These are phyloP conservation scores for Capsella rubella DNA, from an alignment of 441 rosid genomes.

Conservation along the genomic window DNA sequence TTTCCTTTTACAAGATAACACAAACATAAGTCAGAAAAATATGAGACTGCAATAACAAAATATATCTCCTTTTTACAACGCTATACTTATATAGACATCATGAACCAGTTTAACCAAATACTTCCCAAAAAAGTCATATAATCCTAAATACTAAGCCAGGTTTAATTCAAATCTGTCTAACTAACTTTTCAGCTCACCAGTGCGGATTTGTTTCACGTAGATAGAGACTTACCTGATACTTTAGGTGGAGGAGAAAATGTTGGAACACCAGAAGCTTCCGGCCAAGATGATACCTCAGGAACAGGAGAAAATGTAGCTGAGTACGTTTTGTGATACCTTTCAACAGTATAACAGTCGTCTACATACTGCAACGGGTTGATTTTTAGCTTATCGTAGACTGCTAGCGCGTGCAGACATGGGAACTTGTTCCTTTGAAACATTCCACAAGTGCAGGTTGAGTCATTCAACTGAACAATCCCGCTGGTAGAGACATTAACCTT, in stretches of 20 bases:
- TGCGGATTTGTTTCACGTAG: neutral
- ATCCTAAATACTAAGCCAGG: neutral
- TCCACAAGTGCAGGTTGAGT: neutral
- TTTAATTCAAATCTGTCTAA: neutral
- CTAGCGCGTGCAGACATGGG: neutral
- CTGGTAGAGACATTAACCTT: neutral
- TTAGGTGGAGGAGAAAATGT: neutral
- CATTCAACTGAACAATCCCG: neutral
- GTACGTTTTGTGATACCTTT: conserved; percentile 1
- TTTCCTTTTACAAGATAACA: neutral
- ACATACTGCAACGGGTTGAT: conserved; percentile 6
- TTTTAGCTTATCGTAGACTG: neutral
- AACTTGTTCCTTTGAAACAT: neutral
- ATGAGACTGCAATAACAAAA: neutral
- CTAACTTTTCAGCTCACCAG: neutral
- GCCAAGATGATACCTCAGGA: neutral
- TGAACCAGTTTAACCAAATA: neutral
- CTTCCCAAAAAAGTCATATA: neutral
- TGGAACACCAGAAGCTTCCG: neutral
- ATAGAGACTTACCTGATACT: too few species aligned
- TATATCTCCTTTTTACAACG: neutral
- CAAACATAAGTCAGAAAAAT: neutral
- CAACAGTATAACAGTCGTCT: neutral
- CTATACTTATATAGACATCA: neutral
- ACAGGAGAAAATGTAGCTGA: neutral